Base-by-base conservation (phyloP, 345 rosid species). In the Populus alba region DNA sequence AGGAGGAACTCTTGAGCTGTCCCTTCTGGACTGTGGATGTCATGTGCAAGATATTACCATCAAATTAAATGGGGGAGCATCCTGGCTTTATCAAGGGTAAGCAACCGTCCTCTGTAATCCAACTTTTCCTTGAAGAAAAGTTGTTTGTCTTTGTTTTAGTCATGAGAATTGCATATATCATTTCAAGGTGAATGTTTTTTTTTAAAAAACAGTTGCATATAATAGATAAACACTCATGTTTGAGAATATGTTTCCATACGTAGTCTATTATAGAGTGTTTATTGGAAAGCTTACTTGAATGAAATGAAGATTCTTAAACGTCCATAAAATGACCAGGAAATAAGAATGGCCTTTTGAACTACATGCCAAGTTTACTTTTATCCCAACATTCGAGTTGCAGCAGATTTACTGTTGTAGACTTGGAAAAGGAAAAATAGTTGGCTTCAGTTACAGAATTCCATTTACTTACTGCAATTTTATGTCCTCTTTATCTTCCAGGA, bases 21-120 rank as follows among this genome's bases (percentile, higher is more conserved):
- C 78, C 29, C 75, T 89, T 27, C 68, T 77, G 74, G 81, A 77
- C 71, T 87, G 87, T 75, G 83, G 82, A 67, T 90, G 95, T 79
- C 71, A 77, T 39, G 90, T 92, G 72, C 74, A 86, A 76, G 89
- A 87, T 75, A 84, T 94, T n/a, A 85, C 83, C 27, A 82, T 94
- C 73, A 74, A 88, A 43, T 62, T 94, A 67, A 85, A 90, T 62
- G 98, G 98, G 22, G 95, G 98, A 80, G 89, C 95, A 35, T 91
- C 97, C 75, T 92, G 97, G 98, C 92, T 94, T 29, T 94, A 92
- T 84, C 91, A 91, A 88, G 86, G 86, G 97, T 93, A 87, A 38
- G 87, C 67, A 67, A 20, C 75, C 68, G 5, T 71, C 25, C 51
- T 15, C 38, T 15, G 13, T 13, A 45, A 62, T 33, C 11, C 9